Conservation (phyloP, 75 land plant species). For the Gnetum montanum region DNA sequence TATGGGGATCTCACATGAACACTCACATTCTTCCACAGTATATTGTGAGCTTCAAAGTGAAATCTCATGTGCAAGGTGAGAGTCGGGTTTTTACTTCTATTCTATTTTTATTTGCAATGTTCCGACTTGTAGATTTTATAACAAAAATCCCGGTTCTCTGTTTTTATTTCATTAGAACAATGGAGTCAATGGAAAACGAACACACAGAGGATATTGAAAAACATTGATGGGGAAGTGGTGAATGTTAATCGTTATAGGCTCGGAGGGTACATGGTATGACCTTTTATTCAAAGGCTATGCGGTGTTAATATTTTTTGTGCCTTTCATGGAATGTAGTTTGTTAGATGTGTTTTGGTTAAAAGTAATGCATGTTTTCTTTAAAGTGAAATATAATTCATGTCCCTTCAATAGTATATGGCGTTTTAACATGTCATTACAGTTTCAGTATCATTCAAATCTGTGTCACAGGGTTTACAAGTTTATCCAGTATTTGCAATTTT, state of each 20-base stretch:
- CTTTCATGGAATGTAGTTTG: not conserved
- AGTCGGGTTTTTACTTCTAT: not conserved
- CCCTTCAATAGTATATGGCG: too few species aligned
- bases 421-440: too few species aligned
- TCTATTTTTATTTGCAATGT: not conserved
- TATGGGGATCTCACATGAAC: constrained; percentile 60
- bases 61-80: constrained; percentile 44
- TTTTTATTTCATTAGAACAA: constrained; percentile 1
- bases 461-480: too few species aligned
- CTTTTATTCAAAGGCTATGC: not conserved
- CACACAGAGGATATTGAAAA: too few species aligned
- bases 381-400: too few species aligned
- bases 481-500: too few species aligned
- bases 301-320: not conserved
- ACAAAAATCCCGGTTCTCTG: not conserved
- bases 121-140: not conserved
- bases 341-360: not conserved
- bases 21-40: constrained; percentile 65
- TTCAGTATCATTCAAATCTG: too few species aligned
- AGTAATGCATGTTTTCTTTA: not conserved
- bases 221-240: not conserved
- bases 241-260: not conserved
- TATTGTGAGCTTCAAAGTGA: constrained; percentile 56
- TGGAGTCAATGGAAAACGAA: constrained; percentile 1
- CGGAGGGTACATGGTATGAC: not conserved